These are phyloP conservation scores for Candida pseudofarinosa DNA, from an alignment of 805 yeast genomes.

Conservation along the genomic window DNA sequence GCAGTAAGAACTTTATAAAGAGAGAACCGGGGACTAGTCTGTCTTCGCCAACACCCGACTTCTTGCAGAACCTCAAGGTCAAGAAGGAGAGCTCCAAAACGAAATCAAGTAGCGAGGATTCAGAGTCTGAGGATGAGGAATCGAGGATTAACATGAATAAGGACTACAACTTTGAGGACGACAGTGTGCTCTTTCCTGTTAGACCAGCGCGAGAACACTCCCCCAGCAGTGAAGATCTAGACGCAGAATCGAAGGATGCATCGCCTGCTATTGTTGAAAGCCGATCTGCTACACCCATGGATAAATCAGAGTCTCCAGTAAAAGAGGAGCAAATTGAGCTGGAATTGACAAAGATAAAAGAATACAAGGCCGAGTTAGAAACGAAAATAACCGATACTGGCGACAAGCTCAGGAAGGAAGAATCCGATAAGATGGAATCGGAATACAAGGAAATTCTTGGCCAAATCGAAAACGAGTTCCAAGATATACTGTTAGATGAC, in stretches of 20 bases:
- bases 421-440: slow-evolving; percentile 22
- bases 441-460: slow-evolving; percentile 31
- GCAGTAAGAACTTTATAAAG: slow-evolving; percentile 23
- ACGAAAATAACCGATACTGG: slow-evolving; percentile 23
- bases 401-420: slow-evolving; percentile 28
- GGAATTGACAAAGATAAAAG: slow-evolving; percentile 20
- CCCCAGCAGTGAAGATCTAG: slow-evolving; percentile 19
- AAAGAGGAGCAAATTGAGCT: slow-evolving; percentile 30
- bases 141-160: slow-evolving; percentile 62
- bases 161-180: slow-evolving; percentile 51
- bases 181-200: slow-evolving; percentile 62
- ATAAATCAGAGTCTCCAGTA: slow-evolving; percentile 10
- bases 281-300: neutral
- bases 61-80: slow-evolving; percentile 31
- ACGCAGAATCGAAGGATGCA: slow-evolving; percentile 8
- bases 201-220: slow-evolving; percentile 57
- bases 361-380: slow-evolving; percentile 25
- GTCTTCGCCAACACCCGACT: slow-evolving; percentile 40
- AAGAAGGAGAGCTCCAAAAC: slow-evolving; percentile 27
- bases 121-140: slow-evolving; percentile 40
- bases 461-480: slow-evolving; percentile 21
- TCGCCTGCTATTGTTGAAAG: slow-evolving; percentile 4
- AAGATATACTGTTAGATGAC: slow-evolving; percentile 12
- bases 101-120: slow-evolving; percentile 4
- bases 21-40: slow-evolving; percentile 27